A percentile compares a stretch with the other conserved stretches of the same genome.
Evolutionary conservation across 495 filamentous ascomycete genomes (phyloP).

Genomic region (Articulospora tetracladia): DNA sequence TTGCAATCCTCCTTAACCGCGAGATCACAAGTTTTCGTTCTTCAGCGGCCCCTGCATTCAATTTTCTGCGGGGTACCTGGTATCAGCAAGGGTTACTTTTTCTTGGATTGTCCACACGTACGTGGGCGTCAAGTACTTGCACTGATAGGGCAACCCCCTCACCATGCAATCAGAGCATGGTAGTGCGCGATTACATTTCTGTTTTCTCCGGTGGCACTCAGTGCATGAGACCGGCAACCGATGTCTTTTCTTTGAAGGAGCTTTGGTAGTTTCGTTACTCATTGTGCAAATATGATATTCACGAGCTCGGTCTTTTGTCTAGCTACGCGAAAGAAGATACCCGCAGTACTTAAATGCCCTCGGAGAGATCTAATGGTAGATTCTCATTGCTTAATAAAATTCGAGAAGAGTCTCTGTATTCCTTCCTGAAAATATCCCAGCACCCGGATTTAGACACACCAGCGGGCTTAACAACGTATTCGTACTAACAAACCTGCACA

Average conservation of each 20-base stretch:
- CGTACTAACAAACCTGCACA: not conserved
- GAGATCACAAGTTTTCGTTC: not conserved
- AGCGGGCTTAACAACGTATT: not conserved
- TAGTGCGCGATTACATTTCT: slow-evolving; percentile 11
- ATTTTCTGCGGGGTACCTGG: slow-evolving; percentile 1
- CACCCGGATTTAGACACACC: not conserved
- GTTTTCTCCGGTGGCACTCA: slow-evolving; percentile 13
- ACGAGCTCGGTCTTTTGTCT: not conserved
- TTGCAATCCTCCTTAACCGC: slow-evolving; percentile 8
- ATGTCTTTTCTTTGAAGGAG: slow-evolving; percentile 2
- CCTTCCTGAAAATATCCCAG: not conserved
- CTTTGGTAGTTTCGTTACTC: not conserved
- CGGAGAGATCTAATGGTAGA: not conserved
- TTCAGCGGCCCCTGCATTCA: not conserved
- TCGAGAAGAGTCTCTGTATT: not conserved
- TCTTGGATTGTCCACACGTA: not conserved
- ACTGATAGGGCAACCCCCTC: not conserved
- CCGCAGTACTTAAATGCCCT: not conserved
- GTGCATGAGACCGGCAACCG: not conserved
- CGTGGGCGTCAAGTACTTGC: slow-evolving; percentile 2
- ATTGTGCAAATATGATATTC: not conserved
- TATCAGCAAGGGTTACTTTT: not conserved
- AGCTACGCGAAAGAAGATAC: not conserved
- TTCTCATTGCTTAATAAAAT: not conserved
- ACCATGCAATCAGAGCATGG: slow-evolving; percentile 10